A percentile compares a stretch with the other conserved stretches of the same genome.
phyloP scores from a whole-genome alignment of 495 filamentous ascomycete species.

The Symbiotaphrina buchneri region DNA sequence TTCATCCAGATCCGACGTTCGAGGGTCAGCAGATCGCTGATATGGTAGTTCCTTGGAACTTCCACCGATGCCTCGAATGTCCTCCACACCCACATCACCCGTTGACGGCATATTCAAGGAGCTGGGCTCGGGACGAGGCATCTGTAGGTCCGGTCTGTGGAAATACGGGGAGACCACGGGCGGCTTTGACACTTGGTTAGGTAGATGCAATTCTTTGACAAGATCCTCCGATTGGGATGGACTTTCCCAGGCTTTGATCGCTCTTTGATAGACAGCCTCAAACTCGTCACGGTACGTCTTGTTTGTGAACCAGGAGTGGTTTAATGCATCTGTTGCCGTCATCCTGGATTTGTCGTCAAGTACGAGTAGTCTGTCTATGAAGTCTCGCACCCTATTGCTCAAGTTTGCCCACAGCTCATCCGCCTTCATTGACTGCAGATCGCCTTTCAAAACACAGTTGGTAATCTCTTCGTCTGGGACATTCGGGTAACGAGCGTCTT shows the following conservation, averaged over 20 bases:
- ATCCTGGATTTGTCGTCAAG: conserved; percentile 26
- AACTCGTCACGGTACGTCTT: conserved; percentile 15
- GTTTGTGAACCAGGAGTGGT: conserved; percentile 37
- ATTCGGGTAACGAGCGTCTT: conserved; percentile 6
- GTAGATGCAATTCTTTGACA: too few species aligned
- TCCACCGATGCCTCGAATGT: too few species aligned
- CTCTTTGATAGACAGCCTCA: conserved; percentile 20
- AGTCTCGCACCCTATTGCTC: conserved; percentile 21
- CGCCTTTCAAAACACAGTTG: not conserved
- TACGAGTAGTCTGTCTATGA: conserved; percentile 28
- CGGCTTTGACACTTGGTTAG: too few species aligned
- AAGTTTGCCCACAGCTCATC: conserved; percentile 15
- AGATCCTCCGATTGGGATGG: too few species aligned
- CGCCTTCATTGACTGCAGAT: not conserved
- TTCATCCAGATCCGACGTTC: too few species aligned
- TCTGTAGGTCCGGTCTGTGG: too few species aligned
- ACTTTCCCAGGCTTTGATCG: conserved; percentile 26
- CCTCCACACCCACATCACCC: too few species aligned
- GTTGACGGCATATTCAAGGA: too few species aligned
- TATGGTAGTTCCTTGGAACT: too few species aligned
- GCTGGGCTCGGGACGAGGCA: too few species aligned
- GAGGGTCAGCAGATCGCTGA: too few species aligned
- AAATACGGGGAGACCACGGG: too few species aligned
- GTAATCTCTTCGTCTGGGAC: conserved; percentile 11
- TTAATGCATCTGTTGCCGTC: conserved; percentile 27